These are phyloP conservation scores for Ophiostoma sp. DNA, from an alignment of 2,329 filamentous ascomycete genomes.

Conservation along the genomic window DNA sequence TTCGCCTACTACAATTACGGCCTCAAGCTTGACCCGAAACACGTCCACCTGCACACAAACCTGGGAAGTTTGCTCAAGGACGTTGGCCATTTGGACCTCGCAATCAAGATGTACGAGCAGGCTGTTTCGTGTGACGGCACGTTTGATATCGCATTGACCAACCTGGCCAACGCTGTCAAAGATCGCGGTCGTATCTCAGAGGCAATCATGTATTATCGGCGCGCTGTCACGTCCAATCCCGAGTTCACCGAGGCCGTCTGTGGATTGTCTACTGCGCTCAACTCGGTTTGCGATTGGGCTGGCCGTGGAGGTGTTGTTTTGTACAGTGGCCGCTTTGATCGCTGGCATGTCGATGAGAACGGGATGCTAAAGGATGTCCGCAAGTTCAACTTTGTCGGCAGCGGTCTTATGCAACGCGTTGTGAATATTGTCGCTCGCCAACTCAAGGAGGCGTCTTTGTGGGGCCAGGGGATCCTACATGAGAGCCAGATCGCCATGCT, in stretches of 20 bases:
- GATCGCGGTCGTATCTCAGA: constrained; percentile 90
- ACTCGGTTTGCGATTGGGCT: constrained; percentile 93
- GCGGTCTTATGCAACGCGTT: constrained; percentile 84
- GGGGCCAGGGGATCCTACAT: constrained; percentile 70
- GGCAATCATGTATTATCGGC: constrained; percentile 84
- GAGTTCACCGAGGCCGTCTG: constrained; percentile 97
- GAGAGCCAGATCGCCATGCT: constrained; percentile 49
- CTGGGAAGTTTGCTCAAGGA: constrained; percentile 93
- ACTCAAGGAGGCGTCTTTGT: constrained; percentile 75
- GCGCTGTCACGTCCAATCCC: constrained; percentile 85
- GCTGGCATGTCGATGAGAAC: constrained; percentile 85
- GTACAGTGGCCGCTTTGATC: constrained; percentile 68
- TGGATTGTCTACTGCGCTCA: constrained; percentile 87
- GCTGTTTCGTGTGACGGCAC: constrained; percentile 87
- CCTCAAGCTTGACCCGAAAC: constrained; percentile 74
- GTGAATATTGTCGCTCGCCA: constrained; percentile 87
- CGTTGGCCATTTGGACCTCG: constrained; percentile 83
- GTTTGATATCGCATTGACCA: constrained; percentile 95
- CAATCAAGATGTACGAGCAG: constrained; percentile 95
- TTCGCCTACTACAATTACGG: constrained; percentile 95
- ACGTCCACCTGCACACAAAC: constrained; percentile 96
- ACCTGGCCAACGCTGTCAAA: constrained; percentile 95
- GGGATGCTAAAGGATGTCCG: constrained; percentile 76
- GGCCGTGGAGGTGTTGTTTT: constrained; percentile 80
- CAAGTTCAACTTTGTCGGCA: constrained; percentile 52